phyloP scores from a whole-genome alignment of 2,329 filamentous ascomycete genomes.

The Fusarium palustre region DNA sequence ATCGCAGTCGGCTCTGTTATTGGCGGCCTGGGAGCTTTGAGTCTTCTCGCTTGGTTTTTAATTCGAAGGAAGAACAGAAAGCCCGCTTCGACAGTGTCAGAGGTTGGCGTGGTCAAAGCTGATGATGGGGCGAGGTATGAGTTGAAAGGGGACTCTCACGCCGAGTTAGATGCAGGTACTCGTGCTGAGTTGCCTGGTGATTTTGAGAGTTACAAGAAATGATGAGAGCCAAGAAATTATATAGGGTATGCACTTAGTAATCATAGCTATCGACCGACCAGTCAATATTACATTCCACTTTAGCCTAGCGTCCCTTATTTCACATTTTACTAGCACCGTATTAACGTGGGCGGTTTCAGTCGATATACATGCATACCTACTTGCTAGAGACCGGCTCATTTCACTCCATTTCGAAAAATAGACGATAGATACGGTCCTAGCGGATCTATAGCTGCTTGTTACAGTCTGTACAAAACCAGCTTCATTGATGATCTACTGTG shows the following conservation, averaged over 20 bases:
- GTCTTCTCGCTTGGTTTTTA: background rate
- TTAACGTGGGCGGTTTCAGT: background rate
- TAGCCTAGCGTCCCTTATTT: background rate
- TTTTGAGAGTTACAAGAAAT: background rate
- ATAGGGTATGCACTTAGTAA: accelerated
- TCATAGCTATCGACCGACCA: background rate
- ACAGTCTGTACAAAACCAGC: too few relatives aligned
- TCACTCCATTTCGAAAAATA: background rate
- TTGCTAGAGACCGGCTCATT: accelerated
- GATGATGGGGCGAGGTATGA: background rate
- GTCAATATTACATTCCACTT: background rate
- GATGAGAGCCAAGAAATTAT: too few relatives aligned
- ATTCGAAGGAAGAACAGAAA: background rate
- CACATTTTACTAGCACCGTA: accelerated
- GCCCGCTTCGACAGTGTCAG: background rate
- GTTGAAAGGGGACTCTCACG: background rate
- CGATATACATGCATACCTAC: background rate
- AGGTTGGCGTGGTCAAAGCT: background rate
- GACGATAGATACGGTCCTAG: too few relatives aligned
- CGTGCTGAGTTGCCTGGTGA: background rate
- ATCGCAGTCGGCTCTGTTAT: background rate
- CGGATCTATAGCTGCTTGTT: too few relatives aligned
- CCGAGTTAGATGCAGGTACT: background rate
- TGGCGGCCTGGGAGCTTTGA: background rate
- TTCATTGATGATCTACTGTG: too few relatives aligned